A percentile compares a stretch with the other conserved stretches of the same genome.
Conservation (phyloP, 2,329 filamentous ascomycete species). For the Cytospora paraplurivora region DNA sequence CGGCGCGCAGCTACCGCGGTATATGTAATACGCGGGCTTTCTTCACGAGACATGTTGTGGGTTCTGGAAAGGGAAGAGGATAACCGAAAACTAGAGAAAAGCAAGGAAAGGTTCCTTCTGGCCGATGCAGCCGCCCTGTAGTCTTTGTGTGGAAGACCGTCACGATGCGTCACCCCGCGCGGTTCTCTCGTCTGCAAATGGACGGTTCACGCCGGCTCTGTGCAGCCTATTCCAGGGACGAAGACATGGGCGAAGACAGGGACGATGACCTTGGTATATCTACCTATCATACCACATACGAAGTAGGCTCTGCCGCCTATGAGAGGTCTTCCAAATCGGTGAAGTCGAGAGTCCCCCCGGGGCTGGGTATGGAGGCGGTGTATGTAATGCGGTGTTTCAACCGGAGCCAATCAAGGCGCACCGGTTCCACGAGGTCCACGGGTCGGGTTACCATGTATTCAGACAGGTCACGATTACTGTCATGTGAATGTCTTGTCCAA, state of each 20-base stretch:
- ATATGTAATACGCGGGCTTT: neutral
- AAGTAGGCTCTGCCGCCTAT: neutral
- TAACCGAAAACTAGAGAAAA: neutral
- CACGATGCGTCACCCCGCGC: conserved; percentile 10
- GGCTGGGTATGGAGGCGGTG: conserved; percentile 23
- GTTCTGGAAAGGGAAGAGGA: neutral
- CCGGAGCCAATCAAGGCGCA: conserved; percentile 14
- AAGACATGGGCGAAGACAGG: conserved; percentile 1
- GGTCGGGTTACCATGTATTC: no score
- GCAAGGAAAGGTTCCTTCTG: neutral
- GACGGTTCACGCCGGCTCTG: conserved; percentile 5
- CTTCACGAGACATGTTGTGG: neutral
- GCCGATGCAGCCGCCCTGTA: neutral
- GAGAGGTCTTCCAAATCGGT: neutral
- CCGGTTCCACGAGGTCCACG: neutral
- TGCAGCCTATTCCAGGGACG: neutral
- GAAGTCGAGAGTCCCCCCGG: neutral
- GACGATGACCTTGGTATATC: neutral
- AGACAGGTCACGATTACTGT: no score
- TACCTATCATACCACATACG: neutral
- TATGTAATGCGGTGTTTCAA: conserved; percentile 4
- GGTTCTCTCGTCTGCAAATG: conserved; percentile 5
- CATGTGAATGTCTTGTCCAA: neutral
- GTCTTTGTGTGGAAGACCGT: neutral
- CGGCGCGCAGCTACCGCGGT: neutral